Conservation (phyloP, 2,329 filamentous ascomycete genomes). For the Xylaria sp. region DNA sequence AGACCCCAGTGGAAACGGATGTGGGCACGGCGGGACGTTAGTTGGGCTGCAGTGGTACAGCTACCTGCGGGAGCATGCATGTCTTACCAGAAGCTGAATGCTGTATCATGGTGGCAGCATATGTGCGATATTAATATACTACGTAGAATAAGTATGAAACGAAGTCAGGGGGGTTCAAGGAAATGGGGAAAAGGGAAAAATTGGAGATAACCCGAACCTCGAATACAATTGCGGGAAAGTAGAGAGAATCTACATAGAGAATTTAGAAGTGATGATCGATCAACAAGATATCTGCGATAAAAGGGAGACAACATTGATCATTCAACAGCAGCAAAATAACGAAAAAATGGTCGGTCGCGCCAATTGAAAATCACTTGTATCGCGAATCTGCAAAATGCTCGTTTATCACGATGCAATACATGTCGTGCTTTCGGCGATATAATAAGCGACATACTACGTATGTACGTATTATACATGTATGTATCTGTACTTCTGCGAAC, state of each 20-base stretch:
- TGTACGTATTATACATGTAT: not conserved
- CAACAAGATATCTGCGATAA: not conserved
- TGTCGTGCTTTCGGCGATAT: not conserved
- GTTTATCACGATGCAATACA: slow-evolving; percentile 7
- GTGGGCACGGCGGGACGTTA: slow-evolving; percentile 7
- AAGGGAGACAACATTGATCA: not conserved
- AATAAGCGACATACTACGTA: not conserved
- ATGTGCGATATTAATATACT: not conserved
- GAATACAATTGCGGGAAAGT: not conserved
- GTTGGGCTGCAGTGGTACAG: slow-evolving; percentile 9
- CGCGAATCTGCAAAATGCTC: not conserved
- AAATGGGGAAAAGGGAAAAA: not conserved
- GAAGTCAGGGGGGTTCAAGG: not conserved
- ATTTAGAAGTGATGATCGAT: not conserved
- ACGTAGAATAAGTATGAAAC: not conserved
- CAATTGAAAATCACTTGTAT: not conserved
- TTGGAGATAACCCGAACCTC: not conserved
- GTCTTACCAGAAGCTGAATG: not conserved
- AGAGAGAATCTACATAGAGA: not conserved
- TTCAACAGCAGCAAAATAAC: not conserved
- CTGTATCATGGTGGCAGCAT: not conserved
- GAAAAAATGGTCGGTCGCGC: not conserved
- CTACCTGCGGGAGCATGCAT: slow-evolving; percentile 1
- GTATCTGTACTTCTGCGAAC: slow-evolving; percentile 15
- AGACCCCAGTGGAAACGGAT: slow-evolving; percentile 9